Evolutionary conservation across 1,139 yeast species (phyloP).

Genomic region (Hansenula sp.): DNA sequence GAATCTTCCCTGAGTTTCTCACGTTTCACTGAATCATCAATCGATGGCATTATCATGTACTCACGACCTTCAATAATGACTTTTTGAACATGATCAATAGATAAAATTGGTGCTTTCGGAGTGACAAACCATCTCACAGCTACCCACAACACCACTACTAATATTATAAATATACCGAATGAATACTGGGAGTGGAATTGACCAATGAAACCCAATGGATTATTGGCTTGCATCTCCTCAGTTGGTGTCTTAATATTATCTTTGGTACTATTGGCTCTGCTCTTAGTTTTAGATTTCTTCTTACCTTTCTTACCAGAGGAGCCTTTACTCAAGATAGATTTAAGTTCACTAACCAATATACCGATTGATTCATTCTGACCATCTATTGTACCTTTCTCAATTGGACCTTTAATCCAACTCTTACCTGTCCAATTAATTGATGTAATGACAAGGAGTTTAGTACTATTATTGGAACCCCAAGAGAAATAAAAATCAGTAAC

Average conservation of each 20-base stretch:
- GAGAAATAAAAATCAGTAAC: constrained; percentile 61
- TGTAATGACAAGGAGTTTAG: constrained; percentile 60
- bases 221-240: constrained; percentile 12
- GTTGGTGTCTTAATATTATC: constrained; percentile 20
- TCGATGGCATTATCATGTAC: constrained; percentile 42
- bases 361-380: constrained; percentile 79
- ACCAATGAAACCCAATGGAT: constrained; percentile 6
- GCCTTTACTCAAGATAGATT: constrained; percentile 36
- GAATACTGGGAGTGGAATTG: constrained; percentile 15
- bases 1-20: constrained; percentile 36
- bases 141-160: constrained; percentile 3
- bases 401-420: constrained; percentile 86
- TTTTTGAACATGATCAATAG: constrained; percentile 20
- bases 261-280: constrained; percentile 10
- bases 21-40: constrained; percentile 37
- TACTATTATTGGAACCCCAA: constrained; percentile 74
- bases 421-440: constrained; percentile 88
- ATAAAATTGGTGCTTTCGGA: constrained; percentile 14
- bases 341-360: constrained; percentile 54
- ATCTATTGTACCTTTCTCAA: constrained; percentile 87
- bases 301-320: constrained; percentile 21
- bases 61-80: constrained; percentile 38
- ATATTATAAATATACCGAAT: constrained; percentile 16
- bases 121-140: neutral
- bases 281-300: constrained; percentile 25